A percentile compares a stretch with the other conserved stretches of the same genome.
These are phyloP conservation scores for Vigna mungo DNA, from an alignment of 306 rosid genomes.

Conservation along the genomic window DNA sequence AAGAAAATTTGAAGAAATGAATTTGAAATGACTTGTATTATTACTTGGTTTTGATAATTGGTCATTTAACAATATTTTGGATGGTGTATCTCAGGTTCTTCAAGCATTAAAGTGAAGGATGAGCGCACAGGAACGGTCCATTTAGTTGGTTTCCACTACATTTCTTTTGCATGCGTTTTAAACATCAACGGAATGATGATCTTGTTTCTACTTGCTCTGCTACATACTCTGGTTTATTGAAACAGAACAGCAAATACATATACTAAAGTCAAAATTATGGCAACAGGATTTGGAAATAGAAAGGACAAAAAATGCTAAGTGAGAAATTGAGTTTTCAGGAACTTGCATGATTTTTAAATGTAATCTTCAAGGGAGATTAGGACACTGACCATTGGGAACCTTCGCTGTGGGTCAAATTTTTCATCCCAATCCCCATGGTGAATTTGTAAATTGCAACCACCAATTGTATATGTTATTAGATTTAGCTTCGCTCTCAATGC, in stretches of 20 bases:
- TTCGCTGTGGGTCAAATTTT: constrained; percentile 57
- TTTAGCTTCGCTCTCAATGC: constrained; percentile 35
- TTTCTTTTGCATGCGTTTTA: constrained; percentile 60
- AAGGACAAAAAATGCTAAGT: constrained; percentile 42
- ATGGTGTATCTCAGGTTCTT: constrained; percentile 79
- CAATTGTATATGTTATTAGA: constrained; percentile 56
- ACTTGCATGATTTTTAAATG: constrained; percentile 52
- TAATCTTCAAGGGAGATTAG: constrained; percentile 50
- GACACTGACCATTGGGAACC: constrained; percentile 52
- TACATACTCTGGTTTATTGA: constrained; percentile 58
- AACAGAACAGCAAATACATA: constrained; percentile 49
- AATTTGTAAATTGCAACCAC: constrained; percentile 49
- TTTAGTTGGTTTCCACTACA: constrained; percentile 83
- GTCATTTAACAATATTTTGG: constrained; percentile 30
- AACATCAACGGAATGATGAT: constrained; percentile 49
- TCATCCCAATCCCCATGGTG: constrained; percentile 49
- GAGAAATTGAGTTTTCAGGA: constrained; percentile 40
- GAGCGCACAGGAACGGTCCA: constrained; percentile 91
- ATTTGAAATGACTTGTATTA: constrained; percentile 30
- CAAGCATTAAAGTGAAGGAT: constrained; percentile 81
- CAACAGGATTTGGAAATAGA: constrained; percentile 50
- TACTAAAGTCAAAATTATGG: constrained; percentile 48
- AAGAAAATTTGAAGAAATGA: constrained; percentile 21
- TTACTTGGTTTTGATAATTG: constrained; percentile 6
- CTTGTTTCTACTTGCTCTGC: constrained; percentile 55